Evolutionary conservation across 768 basidiomycete genomes (phyloP).

Genomic region (Gelatoporia subvermispora): DNA sequence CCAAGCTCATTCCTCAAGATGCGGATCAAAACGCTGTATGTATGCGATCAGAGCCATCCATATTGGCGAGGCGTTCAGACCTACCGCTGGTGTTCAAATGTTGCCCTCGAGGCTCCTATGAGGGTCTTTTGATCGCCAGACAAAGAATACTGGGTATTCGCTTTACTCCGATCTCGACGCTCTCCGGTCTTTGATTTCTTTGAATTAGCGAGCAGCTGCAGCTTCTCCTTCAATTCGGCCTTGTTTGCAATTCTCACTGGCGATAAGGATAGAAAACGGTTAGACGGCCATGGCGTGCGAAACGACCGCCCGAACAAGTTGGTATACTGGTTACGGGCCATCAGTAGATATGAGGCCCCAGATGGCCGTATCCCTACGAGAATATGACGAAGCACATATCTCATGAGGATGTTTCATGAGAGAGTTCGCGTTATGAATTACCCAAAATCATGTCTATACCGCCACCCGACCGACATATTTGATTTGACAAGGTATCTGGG

Average conservation of each 20-base stretch:
- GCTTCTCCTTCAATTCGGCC: slow-evolving; percentile 13
- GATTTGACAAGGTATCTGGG: slow-evolving; percentile 5
- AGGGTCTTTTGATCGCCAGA: slow-evolving; percentile 1
- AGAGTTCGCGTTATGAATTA: neutral
- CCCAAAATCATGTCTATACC: slow-evolving; percentile 14
- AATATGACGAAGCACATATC: neutral
- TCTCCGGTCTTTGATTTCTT: slow-evolving; percentile 6
- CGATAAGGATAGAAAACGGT: slow-evolving; percentile 19
- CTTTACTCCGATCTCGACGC: slow-evolving; percentile 18
- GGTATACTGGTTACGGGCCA: slow-evolving; percentile 2
- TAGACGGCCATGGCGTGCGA: neutral
- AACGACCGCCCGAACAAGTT: slow-evolving; percentile 2
- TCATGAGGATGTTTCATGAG: neutral
- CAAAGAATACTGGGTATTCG: slow-evolving; percentile 17
- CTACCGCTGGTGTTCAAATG: slow-evolving; percentile 24
- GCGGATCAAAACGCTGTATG: slow-evolving; percentile 12
- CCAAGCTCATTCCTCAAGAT: slow-evolving; percentile 16
- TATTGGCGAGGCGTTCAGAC: neutral
- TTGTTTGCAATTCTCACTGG: slow-evolving; percentile 16
- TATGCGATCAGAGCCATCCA: neutral
- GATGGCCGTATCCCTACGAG: slow-evolving; percentile 17
- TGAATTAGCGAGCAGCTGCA: slow-evolving; percentile 8
- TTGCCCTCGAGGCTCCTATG: slow-evolving; percentile 8
- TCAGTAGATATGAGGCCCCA: slow-evolving; percentile 22
- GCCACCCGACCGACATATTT: neutral